These are phyloP conservation scores for Pichia membranifaciens DNA, from an alignment of 805 yeast species.

Conservation along the genomic window DNA sequence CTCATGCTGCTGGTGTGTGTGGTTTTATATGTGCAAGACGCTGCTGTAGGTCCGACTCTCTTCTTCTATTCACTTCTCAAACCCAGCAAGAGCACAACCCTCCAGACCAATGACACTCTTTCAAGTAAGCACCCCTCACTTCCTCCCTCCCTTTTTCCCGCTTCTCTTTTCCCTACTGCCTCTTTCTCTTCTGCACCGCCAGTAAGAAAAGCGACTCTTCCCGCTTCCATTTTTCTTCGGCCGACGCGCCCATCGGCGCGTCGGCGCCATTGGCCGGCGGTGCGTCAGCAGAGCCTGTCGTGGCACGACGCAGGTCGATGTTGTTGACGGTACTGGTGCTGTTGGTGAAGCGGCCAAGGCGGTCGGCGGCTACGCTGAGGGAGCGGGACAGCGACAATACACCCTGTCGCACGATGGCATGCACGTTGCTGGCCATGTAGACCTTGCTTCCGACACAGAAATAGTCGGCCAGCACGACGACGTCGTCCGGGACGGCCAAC, in stretches of 20 bases:
- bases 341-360: neutral
- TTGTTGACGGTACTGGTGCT: neutral
- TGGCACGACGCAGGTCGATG: neutral
- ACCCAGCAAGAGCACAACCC: too few species aligned
- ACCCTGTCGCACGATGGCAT: constrained; percentile 45
- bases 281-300: neutral
- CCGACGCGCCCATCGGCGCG: neutral
- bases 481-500: constrained; percentile 47
- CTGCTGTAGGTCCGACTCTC: too few species aligned
- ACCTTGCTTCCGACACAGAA: constrained; percentile 89
- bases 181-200: neutral
- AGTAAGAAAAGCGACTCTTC: constrained; percentile 3
- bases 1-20: constrained; percentile 28
- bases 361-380: neutral
- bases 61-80: too few species aligned
- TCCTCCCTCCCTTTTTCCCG: neutral
- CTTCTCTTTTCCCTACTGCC: neutral
- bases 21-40: neutral
- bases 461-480: constrained; percentile 62
- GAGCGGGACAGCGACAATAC: neutral
- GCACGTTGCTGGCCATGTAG: constrained; percentile 80
- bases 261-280: neutral
- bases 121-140: neutral
- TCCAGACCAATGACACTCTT: neutral
- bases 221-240: neutral